phyloP scores from a whole-genome alignment of 2,329 filamentous ascomycete genomes.

The Phialocephala sp. region DNA sequence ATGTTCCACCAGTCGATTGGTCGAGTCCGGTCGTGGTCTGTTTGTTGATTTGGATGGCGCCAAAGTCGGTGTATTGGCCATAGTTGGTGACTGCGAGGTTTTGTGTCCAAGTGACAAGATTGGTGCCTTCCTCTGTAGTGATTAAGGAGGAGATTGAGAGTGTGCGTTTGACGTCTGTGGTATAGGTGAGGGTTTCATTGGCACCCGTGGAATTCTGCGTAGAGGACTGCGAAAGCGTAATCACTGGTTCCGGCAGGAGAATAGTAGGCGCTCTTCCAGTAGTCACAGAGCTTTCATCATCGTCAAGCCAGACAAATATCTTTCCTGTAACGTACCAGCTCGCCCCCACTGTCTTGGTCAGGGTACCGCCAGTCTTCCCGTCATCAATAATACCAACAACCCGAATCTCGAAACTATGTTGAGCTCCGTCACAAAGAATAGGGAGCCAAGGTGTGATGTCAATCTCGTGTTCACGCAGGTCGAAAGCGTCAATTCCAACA shows the following conservation, averaged over 20 bases:
- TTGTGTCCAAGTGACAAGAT: constrained; percentile 61
- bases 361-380: constrained; percentile 50
- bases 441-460: constrained; percentile 81
- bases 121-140: constrained; percentile 52
- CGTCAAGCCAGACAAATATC: constrained; percentile 77
- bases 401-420: constrained; percentile 71
- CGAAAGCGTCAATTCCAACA: constrained; percentile 79
- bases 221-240: constrained; percentile 57
- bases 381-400: constrained; percentile 68
- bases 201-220: constrained; percentile 54
- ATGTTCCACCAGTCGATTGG: constrained; percentile 38
- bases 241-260: constrained; percentile 47
- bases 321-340: constrained; percentile 82
- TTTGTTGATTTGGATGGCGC: constrained; percentile 58
- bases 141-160: constrained; percentile 60
- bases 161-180: constrained; percentile 59
- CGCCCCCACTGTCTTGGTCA: constrained; percentile 63
- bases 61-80: constrained; percentile 59
- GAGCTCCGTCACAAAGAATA: constrained; percentile 66
- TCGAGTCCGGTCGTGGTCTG: constrained; percentile 58
- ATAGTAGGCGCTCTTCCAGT: constrained; percentile 51
- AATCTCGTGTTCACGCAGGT: constrained; percentile 79
- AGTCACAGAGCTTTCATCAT: constrained; percentile 53
- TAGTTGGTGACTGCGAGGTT: constrained; percentile 59
- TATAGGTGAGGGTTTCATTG: constrained; percentile 66